A percentile compares a stretch with the other conserved stretches of the same genome.
Evolutionary conservation across 1,139 yeast species (phyloP).

Genomic region (Diutina mesorugosa): DNA sequence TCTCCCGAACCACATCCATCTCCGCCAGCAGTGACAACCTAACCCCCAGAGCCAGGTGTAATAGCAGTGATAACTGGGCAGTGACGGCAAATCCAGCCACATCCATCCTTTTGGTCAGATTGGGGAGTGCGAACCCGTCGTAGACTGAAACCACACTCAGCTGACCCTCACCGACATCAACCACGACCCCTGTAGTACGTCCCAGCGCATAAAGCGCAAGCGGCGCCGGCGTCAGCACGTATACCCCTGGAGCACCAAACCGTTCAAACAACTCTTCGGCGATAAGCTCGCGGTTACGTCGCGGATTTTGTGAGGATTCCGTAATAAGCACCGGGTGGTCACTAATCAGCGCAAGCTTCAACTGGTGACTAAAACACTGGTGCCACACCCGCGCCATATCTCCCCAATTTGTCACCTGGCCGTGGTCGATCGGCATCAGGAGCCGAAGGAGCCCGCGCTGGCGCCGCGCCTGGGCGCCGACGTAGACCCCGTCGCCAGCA

Average conservation of each 20-base stretch:
- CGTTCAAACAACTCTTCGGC: conserved; percentile 75
- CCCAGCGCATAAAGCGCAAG: conserved; percentile 81
- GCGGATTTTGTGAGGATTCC: conserved; percentile 81
- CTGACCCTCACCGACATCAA: conserved; percentile 91
- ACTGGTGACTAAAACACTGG: conserved; percentile 47
- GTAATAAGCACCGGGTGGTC: conserved; percentile 61
- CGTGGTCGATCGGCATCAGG: conserved; percentile 67
- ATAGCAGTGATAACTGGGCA: conserved; percentile 51
- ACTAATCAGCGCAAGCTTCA: conserved; percentile 29
- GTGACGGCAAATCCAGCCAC: conserved; percentile 85
- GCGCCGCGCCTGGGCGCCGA: conserved; percentile 66
- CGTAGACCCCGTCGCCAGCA: conserved; percentile 17
- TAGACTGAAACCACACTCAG: conserved; percentile 80
- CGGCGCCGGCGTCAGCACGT: conserved; percentile 73
- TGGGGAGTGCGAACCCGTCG: conserved; percentile 73
- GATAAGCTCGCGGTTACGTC: conserved; percentile 54
- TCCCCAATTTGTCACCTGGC: conserved; percentile 74
- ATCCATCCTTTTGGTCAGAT: conserved; percentile 64
- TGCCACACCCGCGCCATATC: conserved; percentile 76
- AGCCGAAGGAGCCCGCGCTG: conserved; percentile 63
- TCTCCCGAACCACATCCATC: conserved; percentile 62
- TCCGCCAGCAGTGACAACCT: conserved; percentile 60
- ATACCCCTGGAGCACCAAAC: conserved; percentile 80
- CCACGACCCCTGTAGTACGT: conserved; percentile 77
- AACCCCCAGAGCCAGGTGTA: conserved; percentile 54